Base-by-base conservation (phyloP, 108 stramenopile genomes). In the Cylindrotheca closterium region DNA sequence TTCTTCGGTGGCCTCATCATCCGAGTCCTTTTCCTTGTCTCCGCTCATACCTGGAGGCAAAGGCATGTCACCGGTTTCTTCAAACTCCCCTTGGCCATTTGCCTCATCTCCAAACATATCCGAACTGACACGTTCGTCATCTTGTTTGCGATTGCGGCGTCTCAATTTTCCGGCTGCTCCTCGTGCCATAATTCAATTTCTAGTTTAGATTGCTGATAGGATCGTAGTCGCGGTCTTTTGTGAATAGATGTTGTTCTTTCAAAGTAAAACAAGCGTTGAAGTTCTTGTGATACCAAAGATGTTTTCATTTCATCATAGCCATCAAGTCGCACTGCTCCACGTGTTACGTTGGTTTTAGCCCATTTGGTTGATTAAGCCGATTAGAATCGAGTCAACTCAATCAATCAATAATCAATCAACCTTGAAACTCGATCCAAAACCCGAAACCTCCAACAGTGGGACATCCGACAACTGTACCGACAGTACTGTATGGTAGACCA, bases 151-250 rank as follows among this genome's bases (percentile, higher is more conserved):
- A 27, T 82, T 76, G 34, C 84, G 81, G 46, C 85, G 80, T 1
- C 79, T 75, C 7, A 81, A 58, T 52, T 93, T 93, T 57, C 69
- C 88, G 74, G 83, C 86, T 53, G 75, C 52, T 75, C 89, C 89
- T 60, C 86, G 73, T 31, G 86, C 89, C 89, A 91, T 89, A 52
- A 31, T 82, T 8, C 8, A 52, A n/a, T n/a, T 46, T 46, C 10
- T 22, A 48, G 47, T 23, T 48, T 48, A 22, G 19, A 15, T 10
- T 10, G 10, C 45, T 15, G 45, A 10, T 46, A 46, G 15, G 45
- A 46, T 15, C 15, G 10, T 15, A 15, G 15, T 15, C 45, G 15
- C 45, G 15, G 10, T 46, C 15, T 46, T 15, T 15, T 46, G 45
- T 10, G 15, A 15, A 46, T 51, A 51, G 24, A 24, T n/a, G 15